phyloP scores from a whole-genome alignment of 306 rosid genomes.

The Parietaria judaica region DNA sequence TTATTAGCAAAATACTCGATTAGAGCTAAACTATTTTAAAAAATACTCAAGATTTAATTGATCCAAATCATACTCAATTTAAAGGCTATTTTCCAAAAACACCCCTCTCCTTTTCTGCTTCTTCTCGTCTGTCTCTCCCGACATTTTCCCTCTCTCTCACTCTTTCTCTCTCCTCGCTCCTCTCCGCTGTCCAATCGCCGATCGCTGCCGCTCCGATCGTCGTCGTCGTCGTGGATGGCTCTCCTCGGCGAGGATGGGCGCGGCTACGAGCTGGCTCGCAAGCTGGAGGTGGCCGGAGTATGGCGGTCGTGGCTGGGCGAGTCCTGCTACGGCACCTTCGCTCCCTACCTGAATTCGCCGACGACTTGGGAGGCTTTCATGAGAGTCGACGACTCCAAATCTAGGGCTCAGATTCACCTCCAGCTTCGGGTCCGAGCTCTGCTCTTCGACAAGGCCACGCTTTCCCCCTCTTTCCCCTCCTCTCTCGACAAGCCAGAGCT shows the following conservation, averaged over 20 bases:
- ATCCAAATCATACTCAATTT: no score
- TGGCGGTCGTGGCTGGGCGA: conserved; percentile 37
- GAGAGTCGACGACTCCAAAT: conserved; percentile 43
- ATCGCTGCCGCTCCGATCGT: neutral
- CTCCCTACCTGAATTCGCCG: conserved; percentile 54
- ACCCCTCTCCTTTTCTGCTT: neutral
- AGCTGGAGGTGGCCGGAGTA: conserved; percentile 23
- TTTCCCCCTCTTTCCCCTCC: conserved; percentile 44
- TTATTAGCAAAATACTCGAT: neutral
- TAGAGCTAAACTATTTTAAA: no score
- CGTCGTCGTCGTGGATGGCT: conserved; percentile 36
- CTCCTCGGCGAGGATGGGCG: conserved; percentile 80
- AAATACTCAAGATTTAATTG: neutral
- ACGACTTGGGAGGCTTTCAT: conserved; percentile 71
- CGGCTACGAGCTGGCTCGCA: conserved; percentile 75
- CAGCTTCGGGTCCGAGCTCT: conserved; percentile 92
- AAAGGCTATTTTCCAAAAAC: neutral
- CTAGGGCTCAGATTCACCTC: conserved; percentile 66
- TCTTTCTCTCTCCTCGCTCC: neutral
- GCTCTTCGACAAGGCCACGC: conserved; percentile 79
- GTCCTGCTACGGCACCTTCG: conserved; percentile 46
- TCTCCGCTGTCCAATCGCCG: neutral
- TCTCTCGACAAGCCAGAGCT: conserved; percentile 5
- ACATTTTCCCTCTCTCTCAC: neutral
- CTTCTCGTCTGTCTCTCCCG: neutral